phyloP scores from a whole-genome alignment of 129 eudicot species.

The Tagetes patula region DNA sequence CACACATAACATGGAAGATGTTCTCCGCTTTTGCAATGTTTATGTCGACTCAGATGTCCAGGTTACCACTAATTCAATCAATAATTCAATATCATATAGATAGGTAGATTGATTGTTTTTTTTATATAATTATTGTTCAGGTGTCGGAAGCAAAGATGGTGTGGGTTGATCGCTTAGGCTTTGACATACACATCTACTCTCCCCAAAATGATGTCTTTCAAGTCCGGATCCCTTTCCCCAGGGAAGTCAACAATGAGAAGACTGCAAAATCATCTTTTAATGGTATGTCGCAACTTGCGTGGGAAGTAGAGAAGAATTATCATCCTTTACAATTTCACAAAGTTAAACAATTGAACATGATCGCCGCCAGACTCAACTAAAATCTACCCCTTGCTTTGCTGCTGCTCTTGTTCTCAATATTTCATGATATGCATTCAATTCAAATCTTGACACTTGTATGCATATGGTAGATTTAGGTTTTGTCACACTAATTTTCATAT shows the following conservation, averaged over 20 bases:
- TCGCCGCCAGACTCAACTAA: slow-evolving; percentile 28
- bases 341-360: slow-evolving; percentile 69
- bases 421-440: not conserved
- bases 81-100: too few relatives aligned
- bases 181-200: slow-evolving; percentile 71
- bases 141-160: slow-evolving; percentile 78
- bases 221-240: slow-evolving; percentile 90
- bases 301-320: slow-evolving; percentile 91
- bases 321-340: slow-evolving; percentile 52
- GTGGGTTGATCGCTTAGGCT: slow-evolving; percentile 94
- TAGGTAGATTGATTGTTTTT: too few relatives aligned
- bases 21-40: slow-evolving; percentile 77
- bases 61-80: slow-evolving; percentile 33
- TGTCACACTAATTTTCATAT: not conserved
- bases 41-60: slow-evolving; percentile 66
- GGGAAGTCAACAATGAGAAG: slow-evolving; percentile 86
- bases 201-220: slow-evolving; percentile 65
- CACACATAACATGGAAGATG: slow-evolving; percentile 74
- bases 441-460: not conserved
- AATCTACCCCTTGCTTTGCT: not conserved
- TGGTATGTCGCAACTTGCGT: slow-evolving; percentile 91
- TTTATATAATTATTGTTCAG: slow-evolving; percentile 32
- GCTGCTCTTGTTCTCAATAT: not conserved
- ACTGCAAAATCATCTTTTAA: slow-evolving; percentile 89
- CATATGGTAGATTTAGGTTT: not conserved